Evolutionary conservation across 2,329 filamentous ascomycete species (phyloP).

Genomic region (Stachybotrys elegans): DNA sequence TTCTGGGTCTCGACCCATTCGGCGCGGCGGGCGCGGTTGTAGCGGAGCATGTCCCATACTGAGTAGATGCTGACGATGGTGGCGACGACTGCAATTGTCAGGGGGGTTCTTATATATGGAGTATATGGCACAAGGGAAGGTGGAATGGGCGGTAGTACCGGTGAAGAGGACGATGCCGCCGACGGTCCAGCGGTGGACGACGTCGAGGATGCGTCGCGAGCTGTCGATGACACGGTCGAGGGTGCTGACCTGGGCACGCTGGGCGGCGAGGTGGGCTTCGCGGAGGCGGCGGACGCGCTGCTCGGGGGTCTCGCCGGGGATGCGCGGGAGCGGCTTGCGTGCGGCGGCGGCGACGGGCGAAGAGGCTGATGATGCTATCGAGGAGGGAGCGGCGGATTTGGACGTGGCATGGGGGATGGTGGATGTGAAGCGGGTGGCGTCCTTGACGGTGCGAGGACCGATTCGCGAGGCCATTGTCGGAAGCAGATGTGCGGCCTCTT

Average conservation of each 20-base stretch:
- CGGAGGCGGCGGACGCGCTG: conserved; percentile 65
- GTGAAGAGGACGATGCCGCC: conserved; percentile 51
- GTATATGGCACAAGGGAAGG: neutral
- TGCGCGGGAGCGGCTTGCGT: conserved; percentile 20
- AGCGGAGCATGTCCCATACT: conserved; percentile 55
- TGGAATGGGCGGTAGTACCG: conserved; percentile 34
- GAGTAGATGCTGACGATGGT: conserved; percentile 54
- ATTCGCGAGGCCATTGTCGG: conserved; percentile 38
- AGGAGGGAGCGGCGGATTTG: conserved; percentile 40
- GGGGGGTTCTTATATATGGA: neutral
- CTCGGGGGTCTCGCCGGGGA: conserved; percentile 56
- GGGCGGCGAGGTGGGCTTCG: conserved; percentile 62
- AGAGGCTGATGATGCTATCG: conserved; percentile 5
- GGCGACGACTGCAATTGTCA: conserved; percentile 40
- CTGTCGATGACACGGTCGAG: conserved; percentile 45
- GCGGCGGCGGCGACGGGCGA: neutral
- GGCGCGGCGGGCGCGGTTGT: conserved; percentile 54
- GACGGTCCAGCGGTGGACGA: conserved; percentile 51
- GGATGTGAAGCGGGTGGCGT: conserved; percentile 67
- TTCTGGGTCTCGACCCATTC: conserved; percentile 54
- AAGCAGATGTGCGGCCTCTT: no score
- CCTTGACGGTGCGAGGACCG: conserved; percentile 64
- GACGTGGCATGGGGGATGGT: conserved; percentile 59
- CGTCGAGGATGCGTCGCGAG: conserved; percentile 47
- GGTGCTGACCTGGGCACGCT: conserved; percentile 50